These are phyloP conservation scores for Tylopilus intermedius DNA, from an alignment of 768 basidiomycete species.

Conservation along the genomic window DNA sequence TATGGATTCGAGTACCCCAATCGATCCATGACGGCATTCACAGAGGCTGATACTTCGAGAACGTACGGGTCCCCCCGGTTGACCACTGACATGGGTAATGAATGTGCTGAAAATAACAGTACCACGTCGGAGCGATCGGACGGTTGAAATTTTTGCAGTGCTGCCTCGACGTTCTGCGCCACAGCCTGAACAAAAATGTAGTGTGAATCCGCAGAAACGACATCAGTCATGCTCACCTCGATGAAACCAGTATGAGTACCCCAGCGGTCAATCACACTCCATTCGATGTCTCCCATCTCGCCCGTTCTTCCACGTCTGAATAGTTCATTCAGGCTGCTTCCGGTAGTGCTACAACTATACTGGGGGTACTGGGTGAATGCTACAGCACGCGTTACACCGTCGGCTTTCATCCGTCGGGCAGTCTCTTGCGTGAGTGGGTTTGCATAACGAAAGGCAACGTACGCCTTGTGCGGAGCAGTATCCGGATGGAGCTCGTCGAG, in stretches of 20 bases:
- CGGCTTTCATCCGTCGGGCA: conserved; percentile 75
- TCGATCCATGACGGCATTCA: conserved; percentile 88
- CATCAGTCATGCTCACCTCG: conserved; percentile 56
- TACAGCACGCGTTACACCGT: conserved; percentile 87
- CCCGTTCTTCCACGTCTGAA: conserved; percentile 61
- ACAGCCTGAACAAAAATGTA: conserved; percentile 58
- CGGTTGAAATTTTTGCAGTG: conserved; percentile 73
- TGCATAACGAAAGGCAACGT: conserved; percentile 94
- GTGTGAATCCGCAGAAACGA: not conserved
- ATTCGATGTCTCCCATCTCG: conserved; percentile 67
- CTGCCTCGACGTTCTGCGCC: conserved; percentile 79
- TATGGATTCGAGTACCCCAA: conserved; percentile 79
- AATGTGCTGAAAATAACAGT: conserved; percentile 94
- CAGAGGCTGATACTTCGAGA: conserved; percentile 90
- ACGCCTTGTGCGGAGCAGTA: conserved; percentile 92
- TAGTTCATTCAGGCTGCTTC: conserved; percentile 93
- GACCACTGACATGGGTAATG: conserved; percentile 95
- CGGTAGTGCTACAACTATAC: conserved; percentile 97
- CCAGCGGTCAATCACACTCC: conserved; percentile 99
- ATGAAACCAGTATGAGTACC: conserved; percentile 92
- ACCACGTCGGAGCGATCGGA: conserved; percentile 70
- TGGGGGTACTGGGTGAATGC: conserved; percentile 99
- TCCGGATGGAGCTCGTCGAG: conserved; percentile 92
- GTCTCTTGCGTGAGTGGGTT: conserved; percentile 82
- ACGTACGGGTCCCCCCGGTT: conserved; percentile 99